phyloP scores from a whole-genome alignment of 208 protist species.

The Phytomonas sp. region DNA sequence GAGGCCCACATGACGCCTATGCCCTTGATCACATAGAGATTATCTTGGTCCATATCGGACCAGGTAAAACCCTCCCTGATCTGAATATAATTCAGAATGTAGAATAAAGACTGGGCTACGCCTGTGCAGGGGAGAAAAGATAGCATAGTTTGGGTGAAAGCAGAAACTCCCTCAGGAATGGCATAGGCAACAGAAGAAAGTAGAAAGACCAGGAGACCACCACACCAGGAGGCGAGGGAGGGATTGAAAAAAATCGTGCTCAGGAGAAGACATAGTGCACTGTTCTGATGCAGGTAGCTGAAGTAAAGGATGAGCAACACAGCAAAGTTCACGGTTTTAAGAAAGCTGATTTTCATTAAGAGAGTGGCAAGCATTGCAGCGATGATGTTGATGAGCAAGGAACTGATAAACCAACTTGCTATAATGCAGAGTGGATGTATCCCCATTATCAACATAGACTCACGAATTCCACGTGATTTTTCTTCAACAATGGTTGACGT shows the following conservation, averaged over 20 bases:
- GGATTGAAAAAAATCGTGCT: conserved; percentile 75
- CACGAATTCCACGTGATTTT: conserved; percentile 66
- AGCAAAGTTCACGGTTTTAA: conserved; percentile 40
- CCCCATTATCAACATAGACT: conserved; percentile 88
- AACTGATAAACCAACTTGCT: conserved; percentile 57
- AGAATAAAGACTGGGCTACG: conserved; percentile 36
- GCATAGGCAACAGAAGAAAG: conserved; percentile 55
- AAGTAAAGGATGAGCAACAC: conserved; percentile 71
- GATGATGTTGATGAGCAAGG: conserved; percentile 48
- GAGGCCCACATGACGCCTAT: conserved; percentile 79
- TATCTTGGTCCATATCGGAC: conserved; percentile 9
- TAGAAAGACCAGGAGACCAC: conserved; percentile 61
- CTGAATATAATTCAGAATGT: conserved; percentile 46
- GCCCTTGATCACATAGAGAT: not conserved
- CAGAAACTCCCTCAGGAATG: conserved; percentile 46
- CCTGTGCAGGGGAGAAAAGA: conserved; percentile 57
- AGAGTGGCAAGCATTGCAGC: conserved; percentile 42
- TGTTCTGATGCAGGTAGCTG: conserved; percentile 65
- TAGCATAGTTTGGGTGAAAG: conserved; percentile 27
- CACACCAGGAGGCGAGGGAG: conserved; percentile 49
- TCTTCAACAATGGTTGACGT: conserved; percentile 68
- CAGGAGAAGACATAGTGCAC: conserved; percentile 56
- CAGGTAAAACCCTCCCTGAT: conserved; percentile 44
- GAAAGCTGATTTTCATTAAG: conserved; percentile 53
- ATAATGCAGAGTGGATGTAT: conserved; percentile 62